Evolutionary conservation across 371 early-diverging fungal genomes (phyloP).

Genomic region (Mortierella sp.): DNA sequence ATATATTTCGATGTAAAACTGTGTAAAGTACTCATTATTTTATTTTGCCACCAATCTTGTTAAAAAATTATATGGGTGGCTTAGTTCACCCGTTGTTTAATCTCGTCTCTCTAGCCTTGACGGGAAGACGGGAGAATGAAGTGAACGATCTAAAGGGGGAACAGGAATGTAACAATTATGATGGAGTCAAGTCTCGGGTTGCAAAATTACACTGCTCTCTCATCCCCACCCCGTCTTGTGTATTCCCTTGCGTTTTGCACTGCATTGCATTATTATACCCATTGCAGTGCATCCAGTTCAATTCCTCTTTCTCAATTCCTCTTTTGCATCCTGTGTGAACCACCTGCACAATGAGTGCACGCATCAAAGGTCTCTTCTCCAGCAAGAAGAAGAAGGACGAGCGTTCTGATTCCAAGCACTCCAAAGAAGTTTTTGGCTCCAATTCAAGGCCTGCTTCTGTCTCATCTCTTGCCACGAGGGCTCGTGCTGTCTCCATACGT

Average conservation of each 20-base stretch:
- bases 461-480: slow-evolving; percentile 23
- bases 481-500: slow-evolving; percentile 25
- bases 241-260: background rate
- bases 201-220: too few species aligned
- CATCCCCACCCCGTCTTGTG: slow-evolving; percentile 1
- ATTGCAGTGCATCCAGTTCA: background rate
- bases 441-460: slow-evolving; percentile 18
- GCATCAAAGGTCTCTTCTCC: slow-evolving; percentile 56
- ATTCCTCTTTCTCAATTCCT: background rate
- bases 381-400: slow-evolving; percentile 53
- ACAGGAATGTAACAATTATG: too few species aligned
- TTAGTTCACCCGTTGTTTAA: too few species aligned
- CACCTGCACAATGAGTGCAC: slow-evolving; percentile 37
- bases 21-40: too few species aligned
- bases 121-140: too few species aligned
- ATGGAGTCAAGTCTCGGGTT: too few species aligned
- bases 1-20: too few species aligned
- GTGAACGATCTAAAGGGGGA: too few species aligned
- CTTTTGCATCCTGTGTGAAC: background rate
- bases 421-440: slow-evolving; percentile 25
- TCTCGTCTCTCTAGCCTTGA: too few species aligned
- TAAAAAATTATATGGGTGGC: too few species aligned
- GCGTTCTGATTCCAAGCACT: background rate
- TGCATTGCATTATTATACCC: too few species aligned
- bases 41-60: too few species aligned